Evolutionary conservation across 495 filamentous ascomycete species (phyloP).

Genomic region (Lasiosphaeria miniovina): DNA sequence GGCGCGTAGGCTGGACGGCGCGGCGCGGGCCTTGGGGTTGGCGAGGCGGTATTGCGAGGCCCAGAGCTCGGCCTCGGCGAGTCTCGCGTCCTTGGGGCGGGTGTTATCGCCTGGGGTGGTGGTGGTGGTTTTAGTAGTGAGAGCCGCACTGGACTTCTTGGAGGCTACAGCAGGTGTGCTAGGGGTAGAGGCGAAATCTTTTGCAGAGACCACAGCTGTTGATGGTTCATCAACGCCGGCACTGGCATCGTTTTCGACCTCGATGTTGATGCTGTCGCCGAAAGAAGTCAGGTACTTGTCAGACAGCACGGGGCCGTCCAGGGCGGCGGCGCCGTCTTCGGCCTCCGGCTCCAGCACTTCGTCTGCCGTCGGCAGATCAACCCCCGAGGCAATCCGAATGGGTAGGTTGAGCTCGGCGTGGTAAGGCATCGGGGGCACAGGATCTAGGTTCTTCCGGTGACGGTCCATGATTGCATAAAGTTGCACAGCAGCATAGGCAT

Average conservation of each 20-base stretch:
- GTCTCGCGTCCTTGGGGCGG: conserved; percentile 28
- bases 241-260: conserved; percentile 20
- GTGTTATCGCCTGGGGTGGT: conserved; percentile 5
- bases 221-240: conserved; percentile 9
- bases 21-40: conserved; percentile 22
- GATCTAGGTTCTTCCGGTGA: conserved; percentile 60
- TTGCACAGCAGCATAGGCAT: conserved; percentile 77
- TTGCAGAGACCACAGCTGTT: background rate
- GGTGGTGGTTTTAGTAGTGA: background rate
- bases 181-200: background rate
- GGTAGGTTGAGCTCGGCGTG: conserved; percentile 63
- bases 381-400: conserved; percentile 49
- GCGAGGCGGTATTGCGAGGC: conserved; percentile 27
- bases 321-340: conserved; percentile 8
- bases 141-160: no score
- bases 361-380: conserved; percentile 30
- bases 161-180: no score
- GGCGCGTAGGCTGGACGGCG: conserved; percentile 47
- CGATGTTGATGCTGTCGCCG: conserved; percentile 14
- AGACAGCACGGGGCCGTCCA: conserved; percentile 9
- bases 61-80: conserved; percentile 37
- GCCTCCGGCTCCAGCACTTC: conserved; percentile 21
- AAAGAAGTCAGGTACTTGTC: conserved; percentile 19
- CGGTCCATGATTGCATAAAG: conserved; percentile 67
- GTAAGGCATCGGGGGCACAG: conserved; percentile 65